phyloP scores from a whole-genome alignment of 2,329 filamentous ascomycete genomes.

The Hypoxylon sp. region DNA sequence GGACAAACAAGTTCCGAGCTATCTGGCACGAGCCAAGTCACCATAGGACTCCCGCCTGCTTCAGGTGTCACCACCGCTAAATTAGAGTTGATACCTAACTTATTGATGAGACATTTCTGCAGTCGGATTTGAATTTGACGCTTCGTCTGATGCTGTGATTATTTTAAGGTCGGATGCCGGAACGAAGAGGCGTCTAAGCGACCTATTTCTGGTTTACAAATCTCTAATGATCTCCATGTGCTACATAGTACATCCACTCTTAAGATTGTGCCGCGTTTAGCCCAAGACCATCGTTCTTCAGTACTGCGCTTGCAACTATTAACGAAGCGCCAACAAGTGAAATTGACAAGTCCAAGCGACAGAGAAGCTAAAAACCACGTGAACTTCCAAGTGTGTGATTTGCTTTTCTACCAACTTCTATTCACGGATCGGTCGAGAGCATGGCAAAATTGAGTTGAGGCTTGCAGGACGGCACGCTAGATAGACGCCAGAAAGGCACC shows the following conservation, averaged over 20 bases:
- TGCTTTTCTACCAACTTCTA: slow-evolving; percentile 16
- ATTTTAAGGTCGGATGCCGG: slow-evolving; percentile 30
- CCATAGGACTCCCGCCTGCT: slow-evolving; percentile 28
- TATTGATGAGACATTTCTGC: slow-evolving; percentile 37
- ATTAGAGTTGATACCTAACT: slow-evolving; percentile 24
- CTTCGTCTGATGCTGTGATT: slow-evolving; percentile 31
- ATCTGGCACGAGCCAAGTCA: slow-evolving; percentile 48
- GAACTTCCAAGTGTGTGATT: slow-evolving; percentile 35
- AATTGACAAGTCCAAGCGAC: slow-evolving; percentile 36
- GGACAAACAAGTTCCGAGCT: slow-evolving; percentile 46
- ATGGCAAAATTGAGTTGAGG: slow-evolving; percentile 41
- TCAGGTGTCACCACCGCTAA: slow-evolving; percentile 25
- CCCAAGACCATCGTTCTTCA: slow-evolving; percentile 10
- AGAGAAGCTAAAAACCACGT: slow-evolving; percentile 42
- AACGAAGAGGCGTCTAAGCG: slow-evolving; percentile 11
- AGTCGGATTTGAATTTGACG: slow-evolving; percentile 22
- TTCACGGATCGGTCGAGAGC: slow-evolving; percentile 33
- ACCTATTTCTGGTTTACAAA: slow-evolving; percentile 5
- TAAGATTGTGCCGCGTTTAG: slow-evolving; percentile 18
- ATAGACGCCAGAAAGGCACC: slow-evolving; percentile 45
- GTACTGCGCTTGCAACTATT: slow-evolving; percentile 21
- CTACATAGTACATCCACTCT: background rate
- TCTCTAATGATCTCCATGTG: background rate
- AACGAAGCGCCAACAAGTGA: slow-evolving; percentile 14
- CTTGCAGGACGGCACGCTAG: slow-evolving; percentile 44